These are phyloP conservation scores for Ogataea paradorogensis DNA, from an alignment of 805 yeast species.

Conservation along the genomic window DNA sequence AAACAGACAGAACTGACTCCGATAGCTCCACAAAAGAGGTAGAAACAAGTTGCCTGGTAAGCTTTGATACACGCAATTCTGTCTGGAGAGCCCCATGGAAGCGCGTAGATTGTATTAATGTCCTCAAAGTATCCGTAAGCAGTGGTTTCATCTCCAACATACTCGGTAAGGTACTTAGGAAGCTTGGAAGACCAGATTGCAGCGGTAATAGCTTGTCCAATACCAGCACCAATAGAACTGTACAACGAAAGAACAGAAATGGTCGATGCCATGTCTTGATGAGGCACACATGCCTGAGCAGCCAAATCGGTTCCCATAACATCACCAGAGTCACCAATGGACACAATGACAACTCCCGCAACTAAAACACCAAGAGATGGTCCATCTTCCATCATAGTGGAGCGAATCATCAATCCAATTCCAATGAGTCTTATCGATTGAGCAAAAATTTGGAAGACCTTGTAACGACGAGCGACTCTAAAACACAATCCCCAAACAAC, in stretches of 20 bases:
- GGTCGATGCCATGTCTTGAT: constrained; percentile 22
- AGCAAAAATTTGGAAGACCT: constrained; percentile 36
- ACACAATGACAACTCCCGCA: constrained; percentile 30
- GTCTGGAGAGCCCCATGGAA: constrained; percentile 27
- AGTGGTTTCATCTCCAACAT: constrained; percentile 9
- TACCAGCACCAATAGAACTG: constrained; percentile 34
- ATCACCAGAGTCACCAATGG: constrained; percentile 34
- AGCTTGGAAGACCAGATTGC: constrained; percentile 35
- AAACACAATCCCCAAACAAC: constrained; percentile 35
- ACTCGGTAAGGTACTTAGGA: constrained; percentile 30
- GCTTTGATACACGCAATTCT: constrained; percentile 36
- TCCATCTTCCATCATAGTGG: constrained; percentile 8
- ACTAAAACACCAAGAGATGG: constrained; percentile 28
- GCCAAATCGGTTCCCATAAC: constrained; percentile 37
- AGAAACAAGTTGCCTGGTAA: constrained; percentile 30
- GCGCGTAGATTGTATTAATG: constrained; percentile 24
- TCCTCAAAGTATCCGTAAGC: constrained; percentile 31
- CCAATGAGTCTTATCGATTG: constrained; percentile 34
- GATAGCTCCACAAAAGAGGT: constrained; percentile 30
- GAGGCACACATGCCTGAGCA: constrained; percentile 41
- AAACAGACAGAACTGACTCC: constrained; percentile 33
- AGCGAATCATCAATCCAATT: constrained; percentile 5
- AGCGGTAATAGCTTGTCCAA: constrained; percentile 38
- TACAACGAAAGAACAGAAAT: constrained; percentile 34
- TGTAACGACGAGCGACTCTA: constrained; percentile 37